Evolutionary conservation across 805 yeast species (phyloP).

Genomic region (Saccharomycopsis sp.): DNA sequence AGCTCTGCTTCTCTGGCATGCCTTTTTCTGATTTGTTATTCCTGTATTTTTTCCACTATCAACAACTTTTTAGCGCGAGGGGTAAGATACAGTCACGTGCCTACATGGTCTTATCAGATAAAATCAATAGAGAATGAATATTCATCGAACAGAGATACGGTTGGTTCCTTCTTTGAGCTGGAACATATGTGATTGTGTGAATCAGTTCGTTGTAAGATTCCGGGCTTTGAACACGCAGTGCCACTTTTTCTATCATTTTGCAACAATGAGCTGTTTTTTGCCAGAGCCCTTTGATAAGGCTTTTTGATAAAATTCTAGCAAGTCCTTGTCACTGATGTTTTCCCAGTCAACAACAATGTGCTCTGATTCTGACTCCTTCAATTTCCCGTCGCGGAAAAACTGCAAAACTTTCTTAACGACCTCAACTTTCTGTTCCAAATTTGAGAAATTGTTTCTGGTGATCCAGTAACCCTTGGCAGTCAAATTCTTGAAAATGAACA

Average conservation of each 20-base stretch:
- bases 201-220: no score
- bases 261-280: constrained; percentile 12
- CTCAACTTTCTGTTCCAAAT: constrained; percentile 51
- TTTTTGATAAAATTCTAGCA: constrained; percentile 28
- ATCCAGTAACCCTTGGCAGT: constrained; percentile 91
- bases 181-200: no score
- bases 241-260: no score
- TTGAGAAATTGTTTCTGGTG: constrained; percentile 50
- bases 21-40: not conserved
- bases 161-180: no score
- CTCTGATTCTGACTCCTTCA: constrained; percentile 39
- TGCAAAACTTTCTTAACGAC: constrained; percentile 48
- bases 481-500: constrained; percentile 83
- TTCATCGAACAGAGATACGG: no score
- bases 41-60: no score
- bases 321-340: constrained; percentile 31
- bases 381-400: constrained; percentile 48
- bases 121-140: no score
- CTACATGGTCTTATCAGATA: no score
- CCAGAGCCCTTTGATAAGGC: constrained; percentile 31
- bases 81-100: no score
- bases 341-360: constrained; percentile 26
- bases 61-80: no score
- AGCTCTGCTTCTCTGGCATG: not conserved
- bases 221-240: no score